Evolutionary conservation across 805 yeast species (phyloP).

Genomic region (Pichia sporocuriosa): DNA sequence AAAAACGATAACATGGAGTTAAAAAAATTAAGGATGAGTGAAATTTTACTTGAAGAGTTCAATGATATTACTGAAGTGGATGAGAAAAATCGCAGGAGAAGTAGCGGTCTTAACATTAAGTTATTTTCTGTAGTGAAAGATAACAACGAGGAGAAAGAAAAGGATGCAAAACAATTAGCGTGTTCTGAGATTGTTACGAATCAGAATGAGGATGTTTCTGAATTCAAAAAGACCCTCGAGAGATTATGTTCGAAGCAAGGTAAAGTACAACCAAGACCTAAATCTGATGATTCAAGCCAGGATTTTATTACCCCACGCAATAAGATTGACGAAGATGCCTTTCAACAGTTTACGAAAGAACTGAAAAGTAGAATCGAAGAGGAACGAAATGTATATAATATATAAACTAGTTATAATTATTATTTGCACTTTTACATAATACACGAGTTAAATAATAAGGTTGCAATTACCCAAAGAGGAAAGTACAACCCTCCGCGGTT

Average conservation of each 20-base stretch:
- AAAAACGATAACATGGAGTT: background rate
- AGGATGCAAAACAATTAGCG: background rate
- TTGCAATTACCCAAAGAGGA: too few species aligned
- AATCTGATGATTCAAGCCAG: too few species aligned
- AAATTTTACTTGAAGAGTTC: constrained; percentile 6
- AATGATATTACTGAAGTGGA: background rate
- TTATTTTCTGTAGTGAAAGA: constrained; percentile 19
- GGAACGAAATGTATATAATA: constrained; percentile 2
- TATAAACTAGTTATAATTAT: too few species aligned
- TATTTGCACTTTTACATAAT: too few species aligned
- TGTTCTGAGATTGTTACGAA: too few species aligned
- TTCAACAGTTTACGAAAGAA: constrained; percentile 16
- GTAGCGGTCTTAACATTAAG: constrained; percentile 28
- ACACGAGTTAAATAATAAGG: too few species aligned
- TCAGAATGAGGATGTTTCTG: background rate
- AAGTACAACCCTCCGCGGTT: too few species aligned
- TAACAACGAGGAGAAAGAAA: constrained; percentile 4
- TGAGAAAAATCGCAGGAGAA: constrained; percentile 15
- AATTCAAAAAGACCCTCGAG: constrained; percentile 8
- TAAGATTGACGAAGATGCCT: constrained; percentile 6
- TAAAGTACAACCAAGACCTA: too few species aligned
- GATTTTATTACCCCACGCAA: too few species aligned
- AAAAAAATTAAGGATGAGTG: constrained; percentile 8
- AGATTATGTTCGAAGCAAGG: constrained; percentile 1
- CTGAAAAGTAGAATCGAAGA: constrained; percentile 17